A percentile compares a stretch with the other conserved stretches of the same genome.
Conservation (phyloP, 2,329 filamentous ascomycete genomes). For the Rhynchosporium agropyri region DNA sequence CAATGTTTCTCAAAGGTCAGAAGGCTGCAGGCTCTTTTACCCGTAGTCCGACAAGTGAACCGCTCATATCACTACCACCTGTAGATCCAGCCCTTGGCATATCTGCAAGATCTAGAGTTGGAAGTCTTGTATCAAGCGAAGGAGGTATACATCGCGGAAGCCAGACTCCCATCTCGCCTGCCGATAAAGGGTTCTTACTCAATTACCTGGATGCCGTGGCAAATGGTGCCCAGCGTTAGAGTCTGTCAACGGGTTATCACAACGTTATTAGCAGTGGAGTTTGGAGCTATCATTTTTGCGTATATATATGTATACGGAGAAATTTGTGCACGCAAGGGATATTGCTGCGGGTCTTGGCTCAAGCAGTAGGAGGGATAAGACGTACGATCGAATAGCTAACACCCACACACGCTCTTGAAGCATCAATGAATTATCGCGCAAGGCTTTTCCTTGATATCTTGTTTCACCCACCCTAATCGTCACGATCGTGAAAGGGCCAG, state of each 20-base stretch:
- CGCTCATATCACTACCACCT: slow-evolving; percentile 21
- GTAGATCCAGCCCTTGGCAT: slow-evolving; percentile 24
- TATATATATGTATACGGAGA: slow-evolving; percentile 10
- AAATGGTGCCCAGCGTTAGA: slow-evolving; percentile 27
- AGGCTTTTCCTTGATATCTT: not conserved
- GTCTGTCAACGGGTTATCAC: slow-evolving; percentile 12
- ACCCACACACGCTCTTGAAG: slow-evolving; percentile 1
- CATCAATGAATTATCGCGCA: slow-evolving; percentile 1
- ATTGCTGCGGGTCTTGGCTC: not conserved
- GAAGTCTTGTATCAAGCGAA: slow-evolving; percentile 38
- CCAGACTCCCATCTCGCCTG: slow-evolving; percentile 63
- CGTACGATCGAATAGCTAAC: not conserved
- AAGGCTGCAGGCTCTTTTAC: slow-evolving; percentile 19
- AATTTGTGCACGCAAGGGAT: not conserved
- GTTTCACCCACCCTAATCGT: not conserved
- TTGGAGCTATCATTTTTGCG: slow-evolving; percentile 14
- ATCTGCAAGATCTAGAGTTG: slow-evolving; percentile 38
- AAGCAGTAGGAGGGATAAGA: not conserved
- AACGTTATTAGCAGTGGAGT: slow-evolving; percentile 8
- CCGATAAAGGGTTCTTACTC: slow-evolving; percentile 75
- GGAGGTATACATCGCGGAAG: slow-evolving; percentile 48
- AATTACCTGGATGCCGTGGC: slow-evolving; percentile 65
- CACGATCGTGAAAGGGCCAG: too few species aligned
- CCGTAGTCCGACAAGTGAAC: slow-evolving; percentile 19
- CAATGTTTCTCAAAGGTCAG: slow-evolving; percentile 37